A percentile compares a stretch with the other conserved stretches of the same genome.
These are phyloP conservation scores for Metschnikowia continentalis DNA, from an alignment of 805 yeast species.

Conservation along the genomic window DNA sequence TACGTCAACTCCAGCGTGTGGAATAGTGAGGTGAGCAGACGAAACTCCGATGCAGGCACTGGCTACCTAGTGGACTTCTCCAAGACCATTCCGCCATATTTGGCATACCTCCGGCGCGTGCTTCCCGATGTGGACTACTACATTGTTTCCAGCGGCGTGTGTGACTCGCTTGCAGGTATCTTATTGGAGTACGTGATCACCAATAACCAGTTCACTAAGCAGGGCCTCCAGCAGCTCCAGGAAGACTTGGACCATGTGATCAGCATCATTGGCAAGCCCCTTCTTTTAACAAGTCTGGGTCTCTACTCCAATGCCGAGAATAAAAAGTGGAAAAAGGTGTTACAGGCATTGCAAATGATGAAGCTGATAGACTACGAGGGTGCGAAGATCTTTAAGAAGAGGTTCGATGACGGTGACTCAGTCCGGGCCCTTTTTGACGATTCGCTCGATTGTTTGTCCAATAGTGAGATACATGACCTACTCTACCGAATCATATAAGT, in stretches of 20 bases:
- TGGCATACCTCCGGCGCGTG: constrained; percentile 20
- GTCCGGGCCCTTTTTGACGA: constrained; percentile 21
- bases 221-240: constrained; percentile 31
- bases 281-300: constrained; percentile 17
- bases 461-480: constrained; percentile 22
- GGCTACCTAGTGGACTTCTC: constrained; percentile 22
- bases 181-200: constrained; percentile 37
- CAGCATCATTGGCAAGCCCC: constrained; percentile 15
- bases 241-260: constrained; percentile 26
- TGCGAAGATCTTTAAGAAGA: constrained; percentile 19
- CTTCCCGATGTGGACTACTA: constrained; percentile 31
- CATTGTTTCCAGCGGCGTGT: constrained; percentile 24
- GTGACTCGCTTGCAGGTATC: constrained; percentile 24
- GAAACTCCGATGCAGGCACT: constrained; percentile 17
- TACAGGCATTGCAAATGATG: constrained; percentile 29
- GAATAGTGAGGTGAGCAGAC: constrained; percentile 19
- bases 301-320: constrained; percentile 23
- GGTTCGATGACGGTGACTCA: constrained; percentile 11
- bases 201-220: constrained; percentile 32
- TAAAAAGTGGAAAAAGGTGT: constrained; percentile 21
- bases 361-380: constrained; percentile 20
- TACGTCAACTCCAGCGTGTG: constrained; percentile 37
- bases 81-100: constrained; percentile 23
- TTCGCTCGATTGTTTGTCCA: constrained; percentile 17
- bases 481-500: constrained; percentile 22